Evolutionary conservation across 2,329 filamentous ascomycete species (phyloP), one percentile per base, ranked within the genome.

Genomic region (Macrophomina tecta): DNA sequence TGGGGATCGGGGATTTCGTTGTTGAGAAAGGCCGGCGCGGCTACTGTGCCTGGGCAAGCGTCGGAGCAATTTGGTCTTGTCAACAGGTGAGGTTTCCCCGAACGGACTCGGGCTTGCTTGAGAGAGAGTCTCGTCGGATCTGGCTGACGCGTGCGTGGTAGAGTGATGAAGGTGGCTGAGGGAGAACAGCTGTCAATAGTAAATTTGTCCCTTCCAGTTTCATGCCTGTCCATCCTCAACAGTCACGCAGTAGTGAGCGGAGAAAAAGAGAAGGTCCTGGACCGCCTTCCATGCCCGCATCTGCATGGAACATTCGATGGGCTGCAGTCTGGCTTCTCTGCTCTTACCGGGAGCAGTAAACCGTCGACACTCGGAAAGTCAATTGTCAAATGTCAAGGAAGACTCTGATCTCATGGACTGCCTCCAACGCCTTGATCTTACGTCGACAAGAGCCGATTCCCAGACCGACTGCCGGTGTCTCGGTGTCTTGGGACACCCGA

Each of bases 21-120:
- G 16, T 51, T 9, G 45, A 36, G 12, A 49, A 38, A 49, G 32
- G 58, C 45, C 45, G 58, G 58, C 58, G 45, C 58, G 58, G 58
- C 58, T 49, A 30, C 58, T 49, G 40, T 61, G 36, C 56, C 40
- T 14, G 56, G 56, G 36, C 34, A 62, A 49, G 58, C 58, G 30
- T 62, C 58, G 58, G 58, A 7, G 42, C 45, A 46, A 62, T 28
- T 34, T 5, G 7, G 40, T 48, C 28, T 61, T 49, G 30, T 38
- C 42, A 32, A 49, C 36, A 23, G 8, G 28, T 36, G 23, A 8
- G 32, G 5, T 49, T 62, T 62, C 58, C 9, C 58, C 58, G 58
- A 23, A 36, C 16, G 9, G 18, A 51, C 48, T 34, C 32, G 30
- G 52, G 9, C 18, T 55, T 8, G 18, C 11, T 51, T 23, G 45